Evolutionary conservation across 1,284 basidiomycete genomes (phyloP).

Genomic region (Laetiporus sulphureus): DNA sequence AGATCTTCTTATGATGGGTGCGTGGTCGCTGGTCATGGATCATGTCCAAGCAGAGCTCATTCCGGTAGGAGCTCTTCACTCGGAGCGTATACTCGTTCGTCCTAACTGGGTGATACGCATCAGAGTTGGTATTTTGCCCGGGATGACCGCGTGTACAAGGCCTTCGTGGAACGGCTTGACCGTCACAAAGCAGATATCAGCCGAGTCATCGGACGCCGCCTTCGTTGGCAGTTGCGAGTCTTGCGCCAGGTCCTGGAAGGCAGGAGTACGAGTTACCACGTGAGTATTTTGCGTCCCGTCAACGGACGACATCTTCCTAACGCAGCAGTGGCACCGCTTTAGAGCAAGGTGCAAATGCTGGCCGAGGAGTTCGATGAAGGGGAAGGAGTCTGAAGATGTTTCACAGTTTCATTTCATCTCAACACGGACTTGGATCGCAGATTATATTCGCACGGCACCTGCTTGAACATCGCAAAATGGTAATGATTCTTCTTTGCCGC

Average conservation of each 20-base stretch:
- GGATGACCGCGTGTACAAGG: constrained; percentile 71
- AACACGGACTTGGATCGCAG: no score
- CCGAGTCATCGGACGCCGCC: constrained; percentile 39
- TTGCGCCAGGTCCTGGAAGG: constrained; percentile 59
- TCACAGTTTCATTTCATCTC: background rate
- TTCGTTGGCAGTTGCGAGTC: constrained; percentile 67
- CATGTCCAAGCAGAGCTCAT: constrained; percentile 49
- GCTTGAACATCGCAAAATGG: no score
- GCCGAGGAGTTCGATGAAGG: constrained; percentile 55
- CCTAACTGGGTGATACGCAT: background rate
- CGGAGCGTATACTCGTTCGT: no score
- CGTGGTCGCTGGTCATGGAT: constrained; percentile 58
- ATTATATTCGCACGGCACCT: no score
- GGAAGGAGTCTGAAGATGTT: constrained; percentile 34
- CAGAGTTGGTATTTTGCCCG: constrained; percentile 77
- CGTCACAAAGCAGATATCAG: constrained; percentile 45
- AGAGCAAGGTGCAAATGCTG: constrained; percentile 64
- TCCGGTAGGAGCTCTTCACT: no score
- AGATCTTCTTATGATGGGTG: constrained; percentile 67
- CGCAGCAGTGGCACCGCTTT: no score
- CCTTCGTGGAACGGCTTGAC: constrained; percentile 57
- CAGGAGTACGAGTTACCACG: constrained; percentile 54
- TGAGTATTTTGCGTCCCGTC: no score
- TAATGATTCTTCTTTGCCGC: no score
- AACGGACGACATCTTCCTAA: no score